phyloP scores from a whole-genome alignment of 108 stramenopile genomes.

The Schizochytrium sp. region DNA sequence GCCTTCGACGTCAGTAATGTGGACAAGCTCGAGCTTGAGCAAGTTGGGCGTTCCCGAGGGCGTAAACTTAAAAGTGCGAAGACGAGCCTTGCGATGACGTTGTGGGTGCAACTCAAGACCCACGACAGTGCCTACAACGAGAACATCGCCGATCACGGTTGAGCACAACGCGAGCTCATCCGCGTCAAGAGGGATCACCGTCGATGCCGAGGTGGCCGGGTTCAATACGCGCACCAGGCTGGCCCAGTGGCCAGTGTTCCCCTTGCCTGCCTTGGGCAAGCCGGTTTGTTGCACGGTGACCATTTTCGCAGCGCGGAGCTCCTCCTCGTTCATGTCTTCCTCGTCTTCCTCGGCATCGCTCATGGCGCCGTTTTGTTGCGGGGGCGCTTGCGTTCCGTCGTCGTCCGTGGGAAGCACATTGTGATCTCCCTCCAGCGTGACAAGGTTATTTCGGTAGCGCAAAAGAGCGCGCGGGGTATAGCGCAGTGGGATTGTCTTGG shows the following conservation, averaged over 20 bases:
- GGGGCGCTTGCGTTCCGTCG: conserved; percentile 54
- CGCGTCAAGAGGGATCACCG: conserved; percentile 76
- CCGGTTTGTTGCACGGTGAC: background rate
- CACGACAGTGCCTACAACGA: conserved; percentile 85
- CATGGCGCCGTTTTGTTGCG: conserved; percentile 41
- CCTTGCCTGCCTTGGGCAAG: conserved; percentile 79
- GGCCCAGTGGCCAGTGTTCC: conserved; percentile 75
- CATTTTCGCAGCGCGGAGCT: conserved; percentile 31
- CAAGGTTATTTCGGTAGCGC: conserved; percentile 59
- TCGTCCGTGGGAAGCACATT: conserved; percentile 76
- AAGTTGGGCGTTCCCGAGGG: background rate
- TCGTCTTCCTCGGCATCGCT: conserved; percentile 55
- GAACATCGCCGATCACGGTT: conserved; percentile 72
- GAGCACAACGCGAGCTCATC: conserved; percentile 86
- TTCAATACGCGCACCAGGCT: conserved; percentile 86
- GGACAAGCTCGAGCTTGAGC: conserved; percentile 68
- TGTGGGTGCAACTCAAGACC: conserved; percentile 74
- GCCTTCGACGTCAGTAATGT: conserved; percentile 83
- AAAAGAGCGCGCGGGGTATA: conserved; percentile 92
- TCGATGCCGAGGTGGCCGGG: conserved; percentile 63
- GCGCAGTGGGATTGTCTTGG: conserved; percentile 65
- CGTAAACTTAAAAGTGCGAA: background rate
- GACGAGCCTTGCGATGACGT: conserved; percentile 41
- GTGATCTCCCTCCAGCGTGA: conserved; percentile 85
- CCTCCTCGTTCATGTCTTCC: conserved; percentile 72